phyloP scores from a whole-genome alignment of 176 grass and related monocot genomes.

The Triticum monococcum region DNA sequence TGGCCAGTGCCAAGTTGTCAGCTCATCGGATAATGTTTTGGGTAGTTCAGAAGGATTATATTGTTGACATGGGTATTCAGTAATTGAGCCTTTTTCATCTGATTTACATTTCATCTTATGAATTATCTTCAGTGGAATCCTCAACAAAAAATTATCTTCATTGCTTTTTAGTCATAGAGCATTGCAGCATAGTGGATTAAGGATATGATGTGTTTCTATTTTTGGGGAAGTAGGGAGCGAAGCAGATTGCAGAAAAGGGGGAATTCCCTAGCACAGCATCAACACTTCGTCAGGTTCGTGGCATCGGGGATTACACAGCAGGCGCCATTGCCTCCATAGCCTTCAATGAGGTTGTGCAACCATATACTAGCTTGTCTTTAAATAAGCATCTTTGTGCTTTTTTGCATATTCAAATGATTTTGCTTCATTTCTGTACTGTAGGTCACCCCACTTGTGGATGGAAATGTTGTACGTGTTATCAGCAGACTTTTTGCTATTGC shows the following conservation, averaged over 20 bases:
- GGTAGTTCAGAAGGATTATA: neutral
- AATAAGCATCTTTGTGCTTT: neutral
- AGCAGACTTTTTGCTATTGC: constrained; percentile 84
- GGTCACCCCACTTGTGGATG: constrained; percentile 84
- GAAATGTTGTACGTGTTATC: constrained; percentile 84
- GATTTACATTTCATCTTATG: neutral
- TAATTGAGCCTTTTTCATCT: neutral
- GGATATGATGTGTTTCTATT: neutral
- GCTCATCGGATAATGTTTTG: neutral
- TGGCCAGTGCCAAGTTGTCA: neutral
- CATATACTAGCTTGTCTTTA: neutral
- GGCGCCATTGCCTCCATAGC: constrained; percentile 96
- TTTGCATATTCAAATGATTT: constrained; percentile 23
- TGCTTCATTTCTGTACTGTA: constrained; percentile 26
- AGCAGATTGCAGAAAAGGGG: constrained; percentile 59
- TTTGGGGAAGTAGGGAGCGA: constrained; percentile 63
- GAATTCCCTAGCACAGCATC: constrained; percentile 60
- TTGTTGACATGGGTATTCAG: neutral
- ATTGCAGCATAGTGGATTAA: neutral
- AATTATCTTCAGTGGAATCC: neutral
- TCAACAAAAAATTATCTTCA: neutral
- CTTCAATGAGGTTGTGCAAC: constrained; percentile 69
- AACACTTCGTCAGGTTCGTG: constrained; percentile 63
- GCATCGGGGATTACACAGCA: constrained; percentile 92
- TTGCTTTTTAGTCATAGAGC: neutral